phyloP scores from a whole-genome alignment of 1,284 basidiomycete species.

The Puccinia triticina region DNA sequence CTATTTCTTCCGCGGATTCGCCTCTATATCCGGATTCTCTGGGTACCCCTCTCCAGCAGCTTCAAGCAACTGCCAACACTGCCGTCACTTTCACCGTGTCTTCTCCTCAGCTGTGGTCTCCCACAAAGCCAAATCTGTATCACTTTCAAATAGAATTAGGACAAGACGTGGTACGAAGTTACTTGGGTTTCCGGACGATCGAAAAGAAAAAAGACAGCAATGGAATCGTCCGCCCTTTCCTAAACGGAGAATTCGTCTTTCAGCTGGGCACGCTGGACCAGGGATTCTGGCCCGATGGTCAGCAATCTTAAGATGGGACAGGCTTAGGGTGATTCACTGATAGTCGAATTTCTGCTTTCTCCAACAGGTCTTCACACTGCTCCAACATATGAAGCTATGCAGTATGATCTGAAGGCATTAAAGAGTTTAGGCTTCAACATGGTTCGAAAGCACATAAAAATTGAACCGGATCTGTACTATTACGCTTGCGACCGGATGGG shows the following conservation, averaged over 20 bases:
- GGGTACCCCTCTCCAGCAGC: not conserved
- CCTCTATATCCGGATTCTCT: not conserved
- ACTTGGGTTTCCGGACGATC: constrained; percentile 51
- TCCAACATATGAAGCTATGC: constrained; percentile 50
- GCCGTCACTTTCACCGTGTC: constrained; percentile 20
- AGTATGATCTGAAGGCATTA: constrained; percentile 43
- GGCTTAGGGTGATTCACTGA: not conserved
- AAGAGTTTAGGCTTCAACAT: constrained; percentile 52
- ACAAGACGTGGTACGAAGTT: constrained; percentile 45
- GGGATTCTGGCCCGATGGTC: constrained; percentile 53
- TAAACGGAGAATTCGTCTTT: constrained; percentile 52
- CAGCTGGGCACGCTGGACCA: constrained; percentile 52
- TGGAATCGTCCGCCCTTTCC: constrained; percentile 44
- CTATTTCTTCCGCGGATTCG: not conserved
- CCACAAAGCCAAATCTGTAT: constrained; percentile 46
- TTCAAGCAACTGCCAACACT: constrained; percentile 43
- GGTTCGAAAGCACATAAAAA: constrained; percentile 52
- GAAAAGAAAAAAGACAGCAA: constrained; percentile 43
- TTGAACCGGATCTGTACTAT: constrained; percentile 51
- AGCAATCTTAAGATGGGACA: not conserved
- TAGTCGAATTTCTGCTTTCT: not conserved
- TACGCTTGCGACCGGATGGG: constrained; percentile 49
- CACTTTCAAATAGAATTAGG: constrained; percentile 44
- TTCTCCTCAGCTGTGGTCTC: constrained; percentile 51
- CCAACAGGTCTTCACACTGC: constrained; percentile 47